Percentiles rank a stretch among this genome's conserved stretches.
Conservation (phyloP, 208 protist species). For the Willaertia magna region DNA sequence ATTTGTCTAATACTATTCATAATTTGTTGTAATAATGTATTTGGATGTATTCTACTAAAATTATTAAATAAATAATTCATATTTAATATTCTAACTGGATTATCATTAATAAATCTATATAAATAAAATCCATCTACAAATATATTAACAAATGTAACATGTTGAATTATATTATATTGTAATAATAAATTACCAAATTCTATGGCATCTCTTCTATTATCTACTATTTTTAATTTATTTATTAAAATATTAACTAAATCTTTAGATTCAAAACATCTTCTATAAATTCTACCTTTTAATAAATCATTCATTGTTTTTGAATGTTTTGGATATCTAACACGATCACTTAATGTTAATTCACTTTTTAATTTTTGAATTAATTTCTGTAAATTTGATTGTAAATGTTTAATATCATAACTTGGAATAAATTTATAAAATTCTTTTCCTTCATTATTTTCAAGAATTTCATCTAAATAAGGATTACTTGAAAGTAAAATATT, state of each 20-base stretch:
- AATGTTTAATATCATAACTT: background rate
- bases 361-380: background rate
- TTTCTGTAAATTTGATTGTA: background rate
- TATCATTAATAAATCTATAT: background rate
- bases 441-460: too few species aligned
- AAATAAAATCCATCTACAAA: slow-evolving; percentile 1
- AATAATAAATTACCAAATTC: background rate
- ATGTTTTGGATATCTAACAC: background rate
- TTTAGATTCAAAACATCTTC: background rate
- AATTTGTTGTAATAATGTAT: background rate
- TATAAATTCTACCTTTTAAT: background rate
- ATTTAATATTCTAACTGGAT: background rate
- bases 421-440: too few species aligned
- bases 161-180: background rate
- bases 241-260: background rate
- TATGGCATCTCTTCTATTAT: background rate
- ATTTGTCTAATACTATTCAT: background rate
- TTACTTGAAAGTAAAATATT: too few species aligned
- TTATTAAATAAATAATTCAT: background rate
- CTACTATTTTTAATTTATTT: background rate
- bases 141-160: background rate
- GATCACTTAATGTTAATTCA: background rate
- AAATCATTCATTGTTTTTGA: background rate
- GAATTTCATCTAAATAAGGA: too few species aligned
- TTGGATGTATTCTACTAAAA: background rate